Evolutionary conservation across 768 basidiomycete species (phyloP).

Genomic region (Lentinus tigrinus): DNA sequence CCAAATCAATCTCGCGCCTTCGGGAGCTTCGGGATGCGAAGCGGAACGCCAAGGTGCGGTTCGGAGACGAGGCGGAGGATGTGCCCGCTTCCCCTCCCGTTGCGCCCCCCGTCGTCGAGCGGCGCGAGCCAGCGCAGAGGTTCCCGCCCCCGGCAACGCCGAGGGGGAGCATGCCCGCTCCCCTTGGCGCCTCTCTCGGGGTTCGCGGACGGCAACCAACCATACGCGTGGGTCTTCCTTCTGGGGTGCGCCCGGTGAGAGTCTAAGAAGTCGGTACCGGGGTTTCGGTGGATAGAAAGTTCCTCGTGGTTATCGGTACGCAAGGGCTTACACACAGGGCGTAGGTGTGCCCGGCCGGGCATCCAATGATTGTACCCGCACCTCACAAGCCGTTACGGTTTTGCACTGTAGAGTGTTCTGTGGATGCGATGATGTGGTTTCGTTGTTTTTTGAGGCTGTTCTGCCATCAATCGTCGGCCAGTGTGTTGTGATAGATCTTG

Average conservation of each 20-base stretch:
- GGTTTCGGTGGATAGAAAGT: background rate
- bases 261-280: constrained; percentile 4
- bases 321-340: background rate
- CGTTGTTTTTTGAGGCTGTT: background rate
- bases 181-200: constrained; percentile 9
- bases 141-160: background rate
- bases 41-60: constrained; percentile 25
- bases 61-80: constrained; percentile 14
- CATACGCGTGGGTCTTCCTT: constrained; percentile 19
- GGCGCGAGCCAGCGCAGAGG: background rate
- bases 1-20: constrained; percentile 21
- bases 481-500: constrained; percentile 4
- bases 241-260: constrained; percentile 21
- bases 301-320: background rate
- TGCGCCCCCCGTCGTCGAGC: background rate
- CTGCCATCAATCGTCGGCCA: background rate
- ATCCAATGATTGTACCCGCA: background rate
- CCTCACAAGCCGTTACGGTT: background rate
- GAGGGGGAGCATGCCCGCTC: constrained; percentile 3
- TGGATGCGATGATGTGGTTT: background rate
- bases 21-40: constrained; percentile 25
- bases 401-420: background rate
- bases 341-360: background rate
- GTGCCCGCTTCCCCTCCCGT: background rate
- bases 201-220: constrained; percentile 17